Conservation (phyloP, 495 filamentous ascomycete species). For the Daldinia caldariorum region DNA sequence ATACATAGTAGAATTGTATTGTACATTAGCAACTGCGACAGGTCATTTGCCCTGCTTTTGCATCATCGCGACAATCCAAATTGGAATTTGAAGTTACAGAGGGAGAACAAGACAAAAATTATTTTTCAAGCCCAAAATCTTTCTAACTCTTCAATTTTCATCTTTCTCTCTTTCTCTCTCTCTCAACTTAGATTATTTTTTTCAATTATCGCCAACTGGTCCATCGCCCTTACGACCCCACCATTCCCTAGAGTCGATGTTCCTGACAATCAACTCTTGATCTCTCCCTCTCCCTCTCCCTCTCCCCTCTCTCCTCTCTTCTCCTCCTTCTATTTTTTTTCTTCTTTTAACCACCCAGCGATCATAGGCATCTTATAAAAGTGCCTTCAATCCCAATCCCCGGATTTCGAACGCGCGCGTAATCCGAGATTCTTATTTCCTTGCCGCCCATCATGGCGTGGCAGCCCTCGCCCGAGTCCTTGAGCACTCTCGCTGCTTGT, state of each 20-base stretch:
- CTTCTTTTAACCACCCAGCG: constrained; percentile 8
- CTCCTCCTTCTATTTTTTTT: background rate
- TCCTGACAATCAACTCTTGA: constrained; percentile 37
- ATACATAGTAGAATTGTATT: too few species aligned
- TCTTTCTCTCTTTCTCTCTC: constrained; percentile 12
- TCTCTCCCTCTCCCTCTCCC: background rate
- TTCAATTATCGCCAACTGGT: constrained; percentile 29
- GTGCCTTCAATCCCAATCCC: background rate
- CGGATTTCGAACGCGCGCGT: constrained; percentile 17
- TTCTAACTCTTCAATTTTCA: constrained; percentile 7
- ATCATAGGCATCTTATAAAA: constrained; percentile 9
- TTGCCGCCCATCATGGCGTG: constrained; percentile 74
- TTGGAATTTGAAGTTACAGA: constrained; percentile 1
- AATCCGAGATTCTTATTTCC: constrained; percentile 12
- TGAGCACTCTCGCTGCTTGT: constrained; percentile 87
- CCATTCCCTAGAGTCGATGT: constrained; percentile 35
- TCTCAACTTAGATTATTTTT: constrained; percentile 7
- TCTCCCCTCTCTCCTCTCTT: constrained; percentile 1
- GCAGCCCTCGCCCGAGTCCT: constrained; percentile 87
- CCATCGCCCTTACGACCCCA: constrained; percentile 33
- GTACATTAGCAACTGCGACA: constrained; percentile 18
- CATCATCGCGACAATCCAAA: constrained; percentile 25
- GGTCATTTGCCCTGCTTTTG: constrained; percentile 27
- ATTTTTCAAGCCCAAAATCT: too few species aligned
- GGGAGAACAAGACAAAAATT: too few species aligned